A percentile compares a stretch with the other conserved stretches of the same genome.
phyloP scores from a whole-genome alignment of 371 early-diverging fungal genomes.

The Entomophthora muscae region DNA sequence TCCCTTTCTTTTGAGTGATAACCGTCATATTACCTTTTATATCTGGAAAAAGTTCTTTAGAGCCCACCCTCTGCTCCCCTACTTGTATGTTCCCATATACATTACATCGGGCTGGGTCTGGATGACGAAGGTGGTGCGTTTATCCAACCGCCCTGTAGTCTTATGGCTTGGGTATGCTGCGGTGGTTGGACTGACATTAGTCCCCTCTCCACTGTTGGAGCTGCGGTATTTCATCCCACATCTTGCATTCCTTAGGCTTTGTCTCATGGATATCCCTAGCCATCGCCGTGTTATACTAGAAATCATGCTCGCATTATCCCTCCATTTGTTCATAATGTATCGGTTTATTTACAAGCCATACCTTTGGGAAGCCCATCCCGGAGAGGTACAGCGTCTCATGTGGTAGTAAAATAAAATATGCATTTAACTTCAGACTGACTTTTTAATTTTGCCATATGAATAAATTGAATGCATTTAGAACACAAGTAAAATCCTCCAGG shows the following conservation, averaged over 20 bases:
- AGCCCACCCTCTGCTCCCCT: conserved; percentile 29
- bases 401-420: too few species aligned
- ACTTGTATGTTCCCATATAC: conserved; percentile 49
- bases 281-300: background rate
- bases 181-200: conserved; percentile 32
- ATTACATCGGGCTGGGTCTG: conserved; percentile 23
- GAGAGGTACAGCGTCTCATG: background rate
- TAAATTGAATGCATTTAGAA: too few species aligned
- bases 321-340: background rate
- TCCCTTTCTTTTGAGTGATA: conserved; percentile 86
- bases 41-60: conserved; percentile 68
- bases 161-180: conserved; percentile 24
- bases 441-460: too few species aligned
- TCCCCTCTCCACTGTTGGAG: conserved; percentile 87
- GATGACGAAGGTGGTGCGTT: conserved; percentile 10
- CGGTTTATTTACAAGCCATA: background rate
- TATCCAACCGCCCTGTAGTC: conserved; percentile 27
- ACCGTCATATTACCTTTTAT: conserved; percentile 90
- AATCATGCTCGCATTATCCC: background rate
- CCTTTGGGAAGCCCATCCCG: background rate
- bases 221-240: conserved; percentile 86
- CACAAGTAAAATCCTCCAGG: too few species aligned
- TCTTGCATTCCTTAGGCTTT: background rate
- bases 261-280: background rate
- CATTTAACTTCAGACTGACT: too few species aligned